Evolutionary conservation across 306 rosid species (phyloP).

Genomic region (Mimosa bimucronata): DNA sequence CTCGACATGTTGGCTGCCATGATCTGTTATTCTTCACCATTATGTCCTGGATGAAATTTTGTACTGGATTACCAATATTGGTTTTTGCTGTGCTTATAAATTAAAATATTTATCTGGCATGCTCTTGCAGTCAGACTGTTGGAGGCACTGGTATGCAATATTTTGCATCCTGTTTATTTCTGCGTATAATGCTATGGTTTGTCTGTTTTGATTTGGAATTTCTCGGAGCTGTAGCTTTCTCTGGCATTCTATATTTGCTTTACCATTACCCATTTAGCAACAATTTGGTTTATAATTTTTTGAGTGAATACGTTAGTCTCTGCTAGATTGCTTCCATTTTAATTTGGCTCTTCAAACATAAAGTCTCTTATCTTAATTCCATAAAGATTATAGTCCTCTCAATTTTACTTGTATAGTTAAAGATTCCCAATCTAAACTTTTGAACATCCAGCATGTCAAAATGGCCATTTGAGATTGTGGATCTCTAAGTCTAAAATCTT

Average conservation of each 20-base stretch:
- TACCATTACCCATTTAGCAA: not conserved
- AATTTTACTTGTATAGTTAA: not conserved
- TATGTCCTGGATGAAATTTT: conserved; percentile 8
- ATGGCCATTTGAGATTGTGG: not conserved
- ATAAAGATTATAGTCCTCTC: not conserved
- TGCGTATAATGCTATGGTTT: not conserved
- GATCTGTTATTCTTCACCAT: not conserved
- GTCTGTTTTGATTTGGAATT: not conserved
- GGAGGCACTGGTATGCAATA: conserved; percentile 30
- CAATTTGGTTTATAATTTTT: not conserved
- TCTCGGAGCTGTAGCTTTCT: not conserved
- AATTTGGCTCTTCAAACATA: not conserved
- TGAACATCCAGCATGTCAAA: not conserved
- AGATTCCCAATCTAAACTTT: not conserved
- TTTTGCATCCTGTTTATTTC: conserved; percentile 1
- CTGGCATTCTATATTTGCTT: not conserved
- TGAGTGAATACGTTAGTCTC: not conserved
- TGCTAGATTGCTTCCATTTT: not conserved
- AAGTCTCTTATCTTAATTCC: not conserved
- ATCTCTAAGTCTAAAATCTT: not conserved
- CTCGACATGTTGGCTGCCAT: not conserved
- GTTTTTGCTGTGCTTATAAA: not conserved
- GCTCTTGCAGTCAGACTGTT: conserved; percentile 16
- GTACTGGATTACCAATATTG: not conserved
- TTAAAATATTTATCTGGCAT: not conserved